A percentile compares a stretch with the other conserved stretches of the same genome.
These are phyloP conservation scores for Tetrapyrgos nigripes DNA, from an alignment of 1,284 basidiomycete species.

Conservation along the genomic window DNA sequence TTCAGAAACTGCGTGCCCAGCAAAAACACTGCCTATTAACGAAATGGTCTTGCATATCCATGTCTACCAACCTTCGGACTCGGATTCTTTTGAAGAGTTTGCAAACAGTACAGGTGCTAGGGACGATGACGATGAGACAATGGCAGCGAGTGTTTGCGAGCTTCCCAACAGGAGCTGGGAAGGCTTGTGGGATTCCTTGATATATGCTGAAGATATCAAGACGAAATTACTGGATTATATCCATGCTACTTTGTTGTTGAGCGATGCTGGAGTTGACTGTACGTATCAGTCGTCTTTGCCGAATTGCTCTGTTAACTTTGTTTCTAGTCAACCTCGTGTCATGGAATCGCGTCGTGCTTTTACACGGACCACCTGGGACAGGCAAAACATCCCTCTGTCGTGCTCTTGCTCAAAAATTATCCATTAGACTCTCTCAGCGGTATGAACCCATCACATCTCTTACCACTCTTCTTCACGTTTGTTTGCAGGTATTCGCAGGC, in stretches of 20 bases:
- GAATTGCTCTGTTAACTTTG: conserved; percentile 13
- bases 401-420: conserved; percentile 94
- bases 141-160: conserved; percentile 87
- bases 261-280: conserved; percentile 90
- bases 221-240: conserved; percentile 91
- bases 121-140: conserved; percentile 77
- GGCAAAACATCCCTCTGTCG: conserved; percentile 97
- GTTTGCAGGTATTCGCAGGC: conserved; percentile 78
- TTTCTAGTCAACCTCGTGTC: conserved; percentile 84
- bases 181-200: conserved; percentile 90
- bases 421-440: conserved; percentile 88
- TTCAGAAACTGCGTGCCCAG: conserved; percentile 68
- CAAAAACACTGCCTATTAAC: conserved; percentile 58
- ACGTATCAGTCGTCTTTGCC: conserved; percentile 34
- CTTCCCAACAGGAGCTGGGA: conserved; percentile 86
- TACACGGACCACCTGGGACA: conserved; percentile 98
- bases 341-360: conserved; percentile 93
- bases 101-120: conserved; percentile 62
- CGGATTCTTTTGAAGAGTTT: conserved; percentile 81
- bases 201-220: conserved; percentile 93
- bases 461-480: not conserved
- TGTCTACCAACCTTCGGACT: conserved; percentile 82
- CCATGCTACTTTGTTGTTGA: conserved; percentile 90
- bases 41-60: conserved; percentile 80
- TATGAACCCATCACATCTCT: conserved; percentile 37